Percentiles rank a stretch among this genome's conserved stretches.
These are phyloP conservation scores for Pittosporum tobira DNA, from an alignment of 129 eudicot species.

Conservation along the genomic window DNA sequence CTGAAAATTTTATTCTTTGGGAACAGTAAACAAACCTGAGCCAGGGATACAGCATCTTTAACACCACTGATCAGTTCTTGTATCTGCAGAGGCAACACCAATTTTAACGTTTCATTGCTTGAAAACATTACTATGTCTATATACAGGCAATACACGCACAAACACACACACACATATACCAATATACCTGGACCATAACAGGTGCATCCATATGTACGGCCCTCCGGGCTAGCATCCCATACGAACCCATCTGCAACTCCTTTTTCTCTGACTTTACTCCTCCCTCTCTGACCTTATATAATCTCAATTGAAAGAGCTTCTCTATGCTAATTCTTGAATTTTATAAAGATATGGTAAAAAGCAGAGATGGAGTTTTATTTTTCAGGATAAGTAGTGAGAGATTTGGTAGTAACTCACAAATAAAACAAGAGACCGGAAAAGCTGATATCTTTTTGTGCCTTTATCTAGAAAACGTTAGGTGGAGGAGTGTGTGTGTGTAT, in stretches of 20 bases:
- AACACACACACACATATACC: neutral
- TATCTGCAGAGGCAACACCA: slow-evolving; percentile 50
- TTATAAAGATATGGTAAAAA: neutral
- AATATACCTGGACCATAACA: slow-evolving; percentile 89
- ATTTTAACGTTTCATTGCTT: slow-evolving; percentile 4
- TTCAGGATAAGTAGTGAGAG: slow-evolving; percentile 1
- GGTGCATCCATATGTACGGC: slow-evolving; percentile 66
- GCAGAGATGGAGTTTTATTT: slow-evolving; percentile 14
- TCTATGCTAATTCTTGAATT: neutral
- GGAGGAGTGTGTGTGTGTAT: too few relatives aligned
- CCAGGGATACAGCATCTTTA: slow-evolving; percentile 71
- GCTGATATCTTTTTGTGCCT: too few relatives aligned
- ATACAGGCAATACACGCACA: too few relatives aligned
- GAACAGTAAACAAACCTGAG: slow-evolving; percentile 69
- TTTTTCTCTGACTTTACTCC: too few relatives aligned
- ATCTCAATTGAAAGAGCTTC: neutral
- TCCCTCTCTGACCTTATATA: neutral
- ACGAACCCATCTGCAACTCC: slow-evolving; percentile 62
- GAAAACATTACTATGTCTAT: too few relatives aligned
- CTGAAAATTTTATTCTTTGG: too few relatives aligned
- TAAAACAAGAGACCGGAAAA: too few relatives aligned
- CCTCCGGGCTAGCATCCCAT: slow-evolving; percentile 74
- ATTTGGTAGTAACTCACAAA: too few relatives aligned
- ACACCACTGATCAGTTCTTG: slow-evolving; percentile 68
- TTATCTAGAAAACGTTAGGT: too few relatives aligned